Conservation (phyloP, 169 alveolate genomes). For the Plasmodium vivax region DNA sequence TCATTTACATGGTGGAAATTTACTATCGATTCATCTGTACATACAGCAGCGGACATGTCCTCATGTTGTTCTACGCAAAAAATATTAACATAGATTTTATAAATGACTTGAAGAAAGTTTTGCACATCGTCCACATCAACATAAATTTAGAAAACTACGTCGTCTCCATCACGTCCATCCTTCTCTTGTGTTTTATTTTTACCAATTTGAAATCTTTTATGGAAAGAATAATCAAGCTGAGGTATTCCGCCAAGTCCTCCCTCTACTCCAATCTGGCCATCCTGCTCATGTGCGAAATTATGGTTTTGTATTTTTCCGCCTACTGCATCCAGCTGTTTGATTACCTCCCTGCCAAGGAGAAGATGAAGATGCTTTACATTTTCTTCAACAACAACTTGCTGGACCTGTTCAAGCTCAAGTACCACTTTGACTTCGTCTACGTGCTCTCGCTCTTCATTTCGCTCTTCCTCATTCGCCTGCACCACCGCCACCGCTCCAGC, state of each 20-base stretch:
- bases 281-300: constrained; percentile 47
- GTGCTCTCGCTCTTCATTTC: constrained; percentile 40
- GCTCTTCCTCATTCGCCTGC: neutral
- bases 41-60: constrained; percentile 57
- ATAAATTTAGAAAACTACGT: constrained; percentile 56
- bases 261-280: constrained; percentile 56
- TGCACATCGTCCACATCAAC: constrained; percentile 52
- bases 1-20: constrained; percentile 56
- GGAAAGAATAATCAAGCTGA: constrained; percentile 58
- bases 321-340: constrained; percentile 66
- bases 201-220: constrained; percentile 60
- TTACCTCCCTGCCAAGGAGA: constrained; percentile 45
- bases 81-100: constrained; percentile 48
- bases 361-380: constrained; percentile 46
- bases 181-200: constrained; percentile 50
- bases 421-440: constrained; percentile 60
- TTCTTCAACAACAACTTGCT: constrained; percentile 36
- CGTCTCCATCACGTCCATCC: constrained; percentile 35
- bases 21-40: constrained; percentile 37
- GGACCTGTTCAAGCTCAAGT: constrained; percentile 34
- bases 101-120: constrained; percentile 35
- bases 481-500: constrained; percentile 11
- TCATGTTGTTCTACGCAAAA: constrained; percentile 51
- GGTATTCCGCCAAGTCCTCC: constrained; percentile 53
- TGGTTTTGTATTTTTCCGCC: constrained; percentile 64